A percentile compares a stretch with the other conserved stretches of the same genome.
Conservation (phyloP, 345 rosid species). For the Kandelia obovata region DNA sequence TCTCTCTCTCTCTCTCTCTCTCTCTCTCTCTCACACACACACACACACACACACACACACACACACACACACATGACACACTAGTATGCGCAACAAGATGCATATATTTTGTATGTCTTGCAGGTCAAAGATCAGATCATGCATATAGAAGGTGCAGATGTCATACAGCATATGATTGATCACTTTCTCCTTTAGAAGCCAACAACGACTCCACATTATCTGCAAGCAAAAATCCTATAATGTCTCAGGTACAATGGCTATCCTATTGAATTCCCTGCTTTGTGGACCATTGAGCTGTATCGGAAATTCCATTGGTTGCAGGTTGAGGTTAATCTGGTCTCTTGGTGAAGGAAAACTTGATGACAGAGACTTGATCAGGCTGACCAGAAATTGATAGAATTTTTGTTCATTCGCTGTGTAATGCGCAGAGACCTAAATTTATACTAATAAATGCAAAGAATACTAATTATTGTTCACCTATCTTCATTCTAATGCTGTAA, state of each 20-base stretch:
- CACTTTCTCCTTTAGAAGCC: constrained; percentile 52
- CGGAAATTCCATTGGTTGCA: neutral
- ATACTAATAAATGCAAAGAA: neutral
- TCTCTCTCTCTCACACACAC: neutral
- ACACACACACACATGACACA: no score
- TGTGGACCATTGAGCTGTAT: neutral
- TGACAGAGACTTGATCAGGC: neutral
- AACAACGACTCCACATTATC: neutral
- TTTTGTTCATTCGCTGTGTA: constrained; percentile 23
- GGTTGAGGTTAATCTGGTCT: constrained; percentile 15
- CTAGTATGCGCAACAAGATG: neutral
- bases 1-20: constrained; percentile 11
- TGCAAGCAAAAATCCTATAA: neutral
- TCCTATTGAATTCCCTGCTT: neutral
- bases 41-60: neutral
- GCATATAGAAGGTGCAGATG: constrained; percentile 91
- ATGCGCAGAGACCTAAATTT: neutral
- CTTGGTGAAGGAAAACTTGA: neutral
- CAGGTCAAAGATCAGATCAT: constrained; percentile 72
- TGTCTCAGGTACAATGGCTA: constrained; percentile 7
- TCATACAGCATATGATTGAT: constrained; percentile 78
- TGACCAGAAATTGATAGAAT: constrained; percentile 7
- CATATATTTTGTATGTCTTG: constrained; percentile 2
- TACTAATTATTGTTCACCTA: neutral
- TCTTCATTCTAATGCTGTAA: neutral